phyloP scores from a whole-genome alignment of 768 basidiomycete species.

The Nevesoporus exiguus region DNA sequence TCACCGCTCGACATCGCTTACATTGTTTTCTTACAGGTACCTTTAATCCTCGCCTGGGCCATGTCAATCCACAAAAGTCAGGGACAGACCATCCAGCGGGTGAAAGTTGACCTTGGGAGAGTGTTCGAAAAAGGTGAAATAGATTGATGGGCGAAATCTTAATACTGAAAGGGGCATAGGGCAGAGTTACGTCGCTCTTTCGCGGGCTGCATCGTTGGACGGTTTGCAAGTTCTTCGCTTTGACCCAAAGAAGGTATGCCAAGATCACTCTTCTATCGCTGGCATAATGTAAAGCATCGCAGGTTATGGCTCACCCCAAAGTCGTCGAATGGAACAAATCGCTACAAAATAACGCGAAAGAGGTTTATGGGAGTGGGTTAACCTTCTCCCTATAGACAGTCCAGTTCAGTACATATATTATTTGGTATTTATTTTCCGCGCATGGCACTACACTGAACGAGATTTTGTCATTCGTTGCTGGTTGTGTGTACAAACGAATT shows the following conservation, averaged over 20 bases:
- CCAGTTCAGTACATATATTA: background rate
- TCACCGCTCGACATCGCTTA: background rate
- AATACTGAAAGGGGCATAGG: conserved; percentile 25
- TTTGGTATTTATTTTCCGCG: conserved; percentile 10
- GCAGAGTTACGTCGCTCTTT: conserved; percentile 49
- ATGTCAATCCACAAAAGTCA: conserved; percentile 79
- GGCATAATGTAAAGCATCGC: background rate
- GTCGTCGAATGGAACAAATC: conserved; percentile 43
- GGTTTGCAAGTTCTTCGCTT: conserved; percentile 54
- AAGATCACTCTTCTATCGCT: background rate
- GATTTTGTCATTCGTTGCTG: background rate
- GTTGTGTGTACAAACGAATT: no score
- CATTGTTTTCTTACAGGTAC: conserved; percentile 41
- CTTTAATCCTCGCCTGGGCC: conserved; percentile 74
- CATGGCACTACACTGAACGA: background rate
- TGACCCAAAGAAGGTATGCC: conserved; percentile 47
- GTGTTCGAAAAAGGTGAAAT: conserved; percentile 58
- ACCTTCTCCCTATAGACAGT: background rate
- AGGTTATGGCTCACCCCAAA: conserved; percentile 44
- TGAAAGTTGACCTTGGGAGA: conserved; percentile 59
- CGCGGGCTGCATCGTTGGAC: conserved; percentile 50
- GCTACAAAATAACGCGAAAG: conserved; percentile 4
- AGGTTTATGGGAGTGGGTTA: background rate
- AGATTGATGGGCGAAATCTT: rapidly evolving
- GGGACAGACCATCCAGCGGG: conserved; percentile 66